Conservation (phyloP, 169 alveolate genomes). For the Eimeria zaria region DNA sequence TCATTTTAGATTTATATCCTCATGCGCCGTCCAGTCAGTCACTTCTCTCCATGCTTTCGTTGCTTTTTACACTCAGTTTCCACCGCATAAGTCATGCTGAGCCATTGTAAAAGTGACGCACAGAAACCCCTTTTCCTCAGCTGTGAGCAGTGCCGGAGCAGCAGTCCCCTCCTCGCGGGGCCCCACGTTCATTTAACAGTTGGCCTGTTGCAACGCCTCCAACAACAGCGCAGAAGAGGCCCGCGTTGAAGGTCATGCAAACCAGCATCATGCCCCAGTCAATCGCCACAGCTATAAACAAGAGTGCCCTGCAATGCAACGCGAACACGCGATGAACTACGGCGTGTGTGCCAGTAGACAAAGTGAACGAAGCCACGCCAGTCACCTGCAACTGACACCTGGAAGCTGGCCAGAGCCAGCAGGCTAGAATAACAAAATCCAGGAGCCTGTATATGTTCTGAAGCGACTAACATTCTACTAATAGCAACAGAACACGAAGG, state of each 20-base stretch:
- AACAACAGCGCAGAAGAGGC: conserved; percentile 72
- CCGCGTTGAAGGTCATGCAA: conserved; percentile 84
- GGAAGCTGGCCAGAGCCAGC: neutral
- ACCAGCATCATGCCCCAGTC: conserved; percentile 85
- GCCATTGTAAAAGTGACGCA: neutral
- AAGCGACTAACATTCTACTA: neutral
- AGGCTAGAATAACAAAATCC: neutral
- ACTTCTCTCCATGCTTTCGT: neutral
- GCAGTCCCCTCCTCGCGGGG: neutral
- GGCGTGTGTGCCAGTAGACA: neutral
- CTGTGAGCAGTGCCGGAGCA: conserved; percentile 38
- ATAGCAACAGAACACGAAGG: neutral
- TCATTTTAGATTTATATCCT: neutral
- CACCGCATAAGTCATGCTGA: neutral
- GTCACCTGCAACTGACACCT: neutral
- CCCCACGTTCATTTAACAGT: conserved; percentile 1
- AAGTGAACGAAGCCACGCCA: neutral
- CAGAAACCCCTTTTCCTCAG: neutral
- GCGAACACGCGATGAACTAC: neutral
- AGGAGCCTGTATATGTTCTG: neutral
- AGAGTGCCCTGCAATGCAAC: conserved; percentile 55
- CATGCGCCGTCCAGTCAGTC: neutral
- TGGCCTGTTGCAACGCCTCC: conserved; percentile 82
- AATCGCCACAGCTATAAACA: conserved; percentile 60
- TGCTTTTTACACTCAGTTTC: neutral